Evolutionary conservation across 148 eudicot genomes (phyloP), one percentile per base, ranked within the genome.

Genomic region (Suaeda aralocaspica): DNA sequence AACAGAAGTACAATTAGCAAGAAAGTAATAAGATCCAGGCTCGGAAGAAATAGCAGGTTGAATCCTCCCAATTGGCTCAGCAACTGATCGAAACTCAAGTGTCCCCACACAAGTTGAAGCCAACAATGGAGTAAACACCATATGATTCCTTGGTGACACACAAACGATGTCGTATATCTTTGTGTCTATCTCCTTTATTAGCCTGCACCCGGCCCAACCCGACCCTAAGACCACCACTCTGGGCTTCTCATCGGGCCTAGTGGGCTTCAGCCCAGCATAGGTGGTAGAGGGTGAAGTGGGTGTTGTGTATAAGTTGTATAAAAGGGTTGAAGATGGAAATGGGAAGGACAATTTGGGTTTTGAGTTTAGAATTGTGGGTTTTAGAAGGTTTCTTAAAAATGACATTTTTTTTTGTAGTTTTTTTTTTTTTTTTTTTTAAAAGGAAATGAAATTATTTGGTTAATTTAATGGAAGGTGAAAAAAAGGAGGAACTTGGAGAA

Each of bases 201-300:
- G 75, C 78, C 99, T 80, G 68, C 93, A 87, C n/a, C 92, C 99
- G 22, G 99, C 99, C 99, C 99, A 94, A 0, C 98, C 98, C 18
- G 92, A 73, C 0, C 98, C 98, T 68, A 94, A 21, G 0, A 94
- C 98, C 69, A 91, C 97, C 80, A 94, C 78, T 61, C 99, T 78
- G 10, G 99, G 92, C 89, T 94, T 91, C 64, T 94, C 90, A 19
- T 74, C 80, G n/a, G 82, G 61, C 83, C 74, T 81, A 6, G 97
- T 94, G 51, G 96, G 88, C 42, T 74, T 84, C 56, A 91, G 70
- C n/a, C 94, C 91, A 11, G 86, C 85, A 59, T 70, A 55, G 14
- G 46, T 8, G 5, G 9, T n/a, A 11, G 16, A 64, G 2, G n/a
- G n/a, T n/a, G 19, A 56, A 59, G 51, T 52, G 48, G 44, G 15